Conservation (phyloP, 1,284 basidiomycete genomes). For the Psilocybe mexicana region DNA sequence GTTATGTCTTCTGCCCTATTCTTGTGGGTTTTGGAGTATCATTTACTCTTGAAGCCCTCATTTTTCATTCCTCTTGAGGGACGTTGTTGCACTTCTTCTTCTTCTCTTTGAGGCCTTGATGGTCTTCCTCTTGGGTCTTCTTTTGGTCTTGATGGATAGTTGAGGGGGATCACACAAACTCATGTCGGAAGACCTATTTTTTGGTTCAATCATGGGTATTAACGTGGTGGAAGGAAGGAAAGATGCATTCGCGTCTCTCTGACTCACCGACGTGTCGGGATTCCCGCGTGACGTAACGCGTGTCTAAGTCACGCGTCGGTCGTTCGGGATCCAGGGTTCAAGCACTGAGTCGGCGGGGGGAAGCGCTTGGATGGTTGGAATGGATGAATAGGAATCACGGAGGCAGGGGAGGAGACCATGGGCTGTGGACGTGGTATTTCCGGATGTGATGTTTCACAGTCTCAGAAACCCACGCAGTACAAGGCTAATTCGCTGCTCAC, state of each 20-base stretch:
- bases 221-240: neutral
- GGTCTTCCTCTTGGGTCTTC: neutral
- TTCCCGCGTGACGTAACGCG: neutral
- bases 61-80: neutral
- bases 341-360: neutral
- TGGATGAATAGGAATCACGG: too few species aligned
- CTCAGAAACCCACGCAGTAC: too few species aligned
- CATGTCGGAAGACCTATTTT: neutral
- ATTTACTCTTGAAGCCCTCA: constrained; percentile 3
- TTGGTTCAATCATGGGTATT: constrained; percentile 1
- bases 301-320: neutral
- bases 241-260: neutral
- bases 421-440: too few species aligned
- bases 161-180: neutral
- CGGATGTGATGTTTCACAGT: too few species aligned
- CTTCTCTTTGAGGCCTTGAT: neutral
- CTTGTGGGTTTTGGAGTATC: neutral
- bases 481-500: too few species aligned
- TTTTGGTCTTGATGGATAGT: neutral
- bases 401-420: too few species aligned
- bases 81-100: neutral
- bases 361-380: neutral
- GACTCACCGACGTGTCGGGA: neutral
- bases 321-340: neutral
- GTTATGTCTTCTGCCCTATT: neutral